Base-by-base conservation (phyloP, 2,329 filamentous ascomycete species). In the Colletotrichum truncatum region DNA sequence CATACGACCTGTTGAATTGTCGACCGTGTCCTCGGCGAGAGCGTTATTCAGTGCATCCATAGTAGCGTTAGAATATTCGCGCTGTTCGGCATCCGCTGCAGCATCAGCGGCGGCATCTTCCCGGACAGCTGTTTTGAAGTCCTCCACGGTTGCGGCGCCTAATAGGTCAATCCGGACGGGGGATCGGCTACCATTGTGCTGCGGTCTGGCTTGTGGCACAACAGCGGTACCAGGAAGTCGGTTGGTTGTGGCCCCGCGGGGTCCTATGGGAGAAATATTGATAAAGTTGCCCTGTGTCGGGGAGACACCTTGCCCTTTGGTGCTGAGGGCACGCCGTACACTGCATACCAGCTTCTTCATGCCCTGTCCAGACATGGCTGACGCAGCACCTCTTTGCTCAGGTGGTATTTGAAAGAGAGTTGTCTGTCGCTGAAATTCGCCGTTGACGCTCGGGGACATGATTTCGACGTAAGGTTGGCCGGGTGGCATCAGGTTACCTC, bases 281-380 rank as follows among this genome's bases (percentile, higher is more conserved):
- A 83, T 78, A 59, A 84, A 82, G 57, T 78, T 83, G 10, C 79
- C 80, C n/a, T 84, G 81, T 0, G 79, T 79, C 0, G 81, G 78
- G 12, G 81, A 79, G 11, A 79, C 66, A 5, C 75, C 77, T 64
- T 82, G 84, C 1, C 80, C 82, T 57, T 78, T 80, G 12, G 84
- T 93, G 74, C 93, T 93, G 51, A 98, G 77, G 6, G 91, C 94
- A 68, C 93, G 89, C 16, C 94, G 91, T 36, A 98, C 92, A 67
- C 92, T 95, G 6, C 94, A 92, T 53, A 99, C 85, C 0, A 98
- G 86, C 70, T 90, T 96, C 76, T 91, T 94, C 85, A 98, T 93
- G 3, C 92, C 93, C 30, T 91, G 91, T 48, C 87, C 85, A 9
- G 86, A 89, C 85, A 90, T 88, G 57, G 86, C 87, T 12, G 86